Evolutionary conservation across 495 filamentous ascomycete species (phyloP).

Genomic region (Lentithecium fluviatile): DNA sequence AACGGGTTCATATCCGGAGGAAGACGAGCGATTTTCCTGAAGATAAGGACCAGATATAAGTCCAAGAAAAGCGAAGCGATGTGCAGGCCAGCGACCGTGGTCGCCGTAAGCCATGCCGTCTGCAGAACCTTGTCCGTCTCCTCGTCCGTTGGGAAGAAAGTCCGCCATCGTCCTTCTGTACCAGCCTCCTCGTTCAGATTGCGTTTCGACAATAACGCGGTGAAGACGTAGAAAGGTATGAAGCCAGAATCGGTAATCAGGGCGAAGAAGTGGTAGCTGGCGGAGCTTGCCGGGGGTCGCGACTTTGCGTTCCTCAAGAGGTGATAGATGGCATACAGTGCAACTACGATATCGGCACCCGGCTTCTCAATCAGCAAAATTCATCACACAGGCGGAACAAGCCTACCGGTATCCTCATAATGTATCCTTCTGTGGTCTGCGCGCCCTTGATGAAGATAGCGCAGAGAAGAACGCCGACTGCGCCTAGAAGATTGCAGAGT

Average conservation of each 20-base stretch:
- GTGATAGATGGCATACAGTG: conserved; percentile 75
- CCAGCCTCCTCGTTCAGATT: conserved; percentile 49
- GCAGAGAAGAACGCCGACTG: conserved; percentile 67
- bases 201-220: conserved; percentile 56
- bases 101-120: conserved; percentile 62
- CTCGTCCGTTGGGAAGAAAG: conserved; percentile 53
- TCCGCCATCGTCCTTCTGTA: conserved; percentile 58
- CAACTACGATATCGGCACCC: conserved; percentile 66
- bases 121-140: conserved; percentile 57
- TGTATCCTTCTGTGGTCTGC: conserved; percentile 63
- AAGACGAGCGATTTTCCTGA: conserved; percentile 73
- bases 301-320: conserved; percentile 63
- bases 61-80: conserved; percentile 66
- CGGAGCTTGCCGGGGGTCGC: conserved; percentile 71
- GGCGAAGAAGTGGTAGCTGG: conserved; percentile 82
- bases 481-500: conserved; percentile 61
- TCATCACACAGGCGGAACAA: neutral
- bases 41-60: conserved; percentile 68
- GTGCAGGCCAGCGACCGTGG: conserved; percentile 64
- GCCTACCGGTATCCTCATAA: conserved; percentile 74
- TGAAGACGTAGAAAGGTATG: conserved; percentile 75
- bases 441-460: conserved; percentile 70
- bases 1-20: conserved; percentile 93
- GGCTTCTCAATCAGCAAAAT: conserved; percentile 50
- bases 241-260: conserved; percentile 67